These are phyloP conservation scores for Hagleromyces aurorensis DNA, from an alignment of 805 yeast genomes.

Conservation along the genomic window DNA sequence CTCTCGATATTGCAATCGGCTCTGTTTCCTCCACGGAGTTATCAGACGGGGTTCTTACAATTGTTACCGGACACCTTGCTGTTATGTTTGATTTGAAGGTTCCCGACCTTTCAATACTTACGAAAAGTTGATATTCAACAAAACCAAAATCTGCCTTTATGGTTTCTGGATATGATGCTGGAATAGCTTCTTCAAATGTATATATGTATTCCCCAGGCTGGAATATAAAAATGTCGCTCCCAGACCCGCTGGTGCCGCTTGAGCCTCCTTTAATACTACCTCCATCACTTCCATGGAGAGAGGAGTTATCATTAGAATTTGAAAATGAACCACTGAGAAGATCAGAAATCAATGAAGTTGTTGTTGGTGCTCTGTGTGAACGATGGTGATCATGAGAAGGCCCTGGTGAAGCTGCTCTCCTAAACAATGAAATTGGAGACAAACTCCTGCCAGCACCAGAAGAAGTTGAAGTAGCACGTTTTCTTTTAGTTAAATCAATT, in stretches of 20 bases:
- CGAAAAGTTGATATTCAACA: constrained; percentile 63
- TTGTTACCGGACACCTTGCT: constrained; percentile 53
- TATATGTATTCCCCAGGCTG: constrained; percentile 87
- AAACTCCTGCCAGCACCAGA: constrained; percentile 15
- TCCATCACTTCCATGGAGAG: constrained; percentile 3
- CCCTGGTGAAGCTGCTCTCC: constrained; percentile 21
- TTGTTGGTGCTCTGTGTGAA: constrained; percentile 11
- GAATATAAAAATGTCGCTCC: constrained; percentile 39
- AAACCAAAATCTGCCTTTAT: constrained; percentile 72
- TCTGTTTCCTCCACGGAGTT: constrained; percentile 81
- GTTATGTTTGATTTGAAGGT: constrained; percentile 72
- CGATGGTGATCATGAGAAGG: constrained; percentile 8
- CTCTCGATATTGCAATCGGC: constrained; percentile 82
- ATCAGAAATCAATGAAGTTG: constrained; percentile 24
- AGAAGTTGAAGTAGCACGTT: constrained; percentile 4
- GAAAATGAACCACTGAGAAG: constrained; percentile 18
- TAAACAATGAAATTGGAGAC: constrained; percentile 26
- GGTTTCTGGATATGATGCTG: constrained; percentile 75
- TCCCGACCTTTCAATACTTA: constrained; percentile 67
- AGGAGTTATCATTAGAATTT: constrained; percentile 8
- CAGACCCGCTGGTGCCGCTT: constrained; percentile 12
- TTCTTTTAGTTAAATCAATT: constrained; percentile 4
- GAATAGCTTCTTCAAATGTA: constrained; percentile 84
- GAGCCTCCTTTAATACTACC: background rate
- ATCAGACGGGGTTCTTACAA: constrained; percentile 72